Evolutionary conservation across 1,139 yeast species (phyloP).

Genomic region (Suhomyces bolitotheri): DNA sequence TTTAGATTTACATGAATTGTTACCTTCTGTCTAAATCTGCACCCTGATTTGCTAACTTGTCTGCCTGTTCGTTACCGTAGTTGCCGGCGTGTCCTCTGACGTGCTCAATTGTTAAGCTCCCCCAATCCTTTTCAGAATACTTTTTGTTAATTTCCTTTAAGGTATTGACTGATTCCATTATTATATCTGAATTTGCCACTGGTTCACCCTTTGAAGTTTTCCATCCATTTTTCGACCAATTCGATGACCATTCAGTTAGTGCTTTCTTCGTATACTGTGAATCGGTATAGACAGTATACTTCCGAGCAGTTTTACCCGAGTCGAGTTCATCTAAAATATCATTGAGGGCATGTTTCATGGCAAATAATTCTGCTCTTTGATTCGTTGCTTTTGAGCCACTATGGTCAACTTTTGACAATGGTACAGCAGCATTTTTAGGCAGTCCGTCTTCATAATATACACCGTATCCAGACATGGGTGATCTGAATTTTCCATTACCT

Average conservation of each 20-base stretch:
- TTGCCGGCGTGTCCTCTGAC: conserved; percentile 74
- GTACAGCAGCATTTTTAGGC: conserved; percentile 53
- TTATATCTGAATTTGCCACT: conserved; percentile 55
- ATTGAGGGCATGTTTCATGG: conserved; percentile 57
- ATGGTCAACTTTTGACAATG: conserved; percentile 37
- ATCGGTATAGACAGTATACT: conserved; percentile 51
- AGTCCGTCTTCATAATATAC: conserved; percentile 65
- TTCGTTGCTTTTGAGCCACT: conserved; percentile 55
- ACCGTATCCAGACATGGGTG: conserved; percentile 66
- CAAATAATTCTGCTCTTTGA: conserved; percentile 77
- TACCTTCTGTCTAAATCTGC: no score
- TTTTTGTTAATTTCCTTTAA: conserved; percentile 29
- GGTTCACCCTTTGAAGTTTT: conserved; percentile 39
- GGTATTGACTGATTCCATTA: conserved; percentile 31
- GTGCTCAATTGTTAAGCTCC: conserved; percentile 47
- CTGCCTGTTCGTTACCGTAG: conserved; percentile 78
- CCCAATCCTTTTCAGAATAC: conserved; percentile 31
- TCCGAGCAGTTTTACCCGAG: conserved; percentile 9
- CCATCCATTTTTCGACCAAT: conserved; percentile 60
- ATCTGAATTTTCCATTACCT: conserved; percentile 47
- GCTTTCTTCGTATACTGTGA: conserved; percentile 55
- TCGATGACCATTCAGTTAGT: conserved; percentile 49
- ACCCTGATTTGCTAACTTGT: conserved; percentile 68
- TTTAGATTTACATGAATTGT: no score
- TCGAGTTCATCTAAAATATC: conserved; percentile 29